Percentiles rank a stretch among this genome's conserved stretches.
These are phyloP conservation scores for Pulicaria dysenterica DNA, from an alignment of 129 eudicot species.

Conservation along the genomic window DNA sequence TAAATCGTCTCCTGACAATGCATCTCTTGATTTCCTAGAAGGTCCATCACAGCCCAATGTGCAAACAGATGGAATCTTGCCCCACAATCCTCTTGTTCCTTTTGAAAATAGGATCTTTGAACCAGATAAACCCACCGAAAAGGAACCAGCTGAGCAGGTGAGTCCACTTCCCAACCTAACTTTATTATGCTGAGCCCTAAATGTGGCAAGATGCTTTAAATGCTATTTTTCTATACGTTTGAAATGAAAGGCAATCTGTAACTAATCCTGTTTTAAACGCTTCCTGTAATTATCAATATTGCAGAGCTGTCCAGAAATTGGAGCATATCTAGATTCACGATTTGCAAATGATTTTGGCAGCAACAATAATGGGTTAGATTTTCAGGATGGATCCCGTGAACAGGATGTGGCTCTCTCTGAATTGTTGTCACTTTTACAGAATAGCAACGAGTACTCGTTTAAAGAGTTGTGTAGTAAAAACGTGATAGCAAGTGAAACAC, in stretches of 20 bases:
- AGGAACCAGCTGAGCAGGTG: slow-evolving; percentile 40
- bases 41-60: slow-evolving; percentile 30
- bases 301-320: slow-evolving; percentile 38
- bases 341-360: slow-evolving; percentile 68
- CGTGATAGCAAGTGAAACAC: slow-evolving; percentile 13
- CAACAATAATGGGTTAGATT: slow-evolving; percentile 45
- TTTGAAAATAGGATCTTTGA: slow-evolving; percentile 43
- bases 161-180: neutral
- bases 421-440: slow-evolving; percentile 44
- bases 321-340: slow-evolving; percentile 51
- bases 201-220: neutral
- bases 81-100: slow-evolving; percentile 23
- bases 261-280: neutral
- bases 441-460: slow-evolving; percentile 24
- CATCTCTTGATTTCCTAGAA: slow-evolving; percentile 41
- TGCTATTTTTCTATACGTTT: too few species aligned
- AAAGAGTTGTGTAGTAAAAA: slow-evolving; percentile 23
- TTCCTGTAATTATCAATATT: neutral
- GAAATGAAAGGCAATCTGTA: too few species aligned
- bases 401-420: slow-evolving; percentile 61
- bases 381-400: slow-evolving; percentile 67
- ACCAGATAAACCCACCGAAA: slow-evolving; percentile 33
- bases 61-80: slow-evolving; percentile 39
- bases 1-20: slow-evolving; percentile 62
- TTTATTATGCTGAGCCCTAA: neutral